Base-by-base conservation (phyloP, 306 rosid genomes). In the Abrus pulchellus region DNA sequence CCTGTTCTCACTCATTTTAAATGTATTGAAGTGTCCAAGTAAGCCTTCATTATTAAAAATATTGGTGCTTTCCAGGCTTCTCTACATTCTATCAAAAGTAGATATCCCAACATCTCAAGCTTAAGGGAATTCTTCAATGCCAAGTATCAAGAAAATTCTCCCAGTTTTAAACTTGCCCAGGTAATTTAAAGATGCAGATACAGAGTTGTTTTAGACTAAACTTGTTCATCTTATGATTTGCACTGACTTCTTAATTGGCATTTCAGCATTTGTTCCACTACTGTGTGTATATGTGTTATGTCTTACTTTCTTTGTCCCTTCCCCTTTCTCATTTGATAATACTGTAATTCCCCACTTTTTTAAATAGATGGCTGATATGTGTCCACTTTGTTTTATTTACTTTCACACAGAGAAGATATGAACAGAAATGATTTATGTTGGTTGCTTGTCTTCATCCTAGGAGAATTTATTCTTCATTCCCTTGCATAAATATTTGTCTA, bases 81-180 rank as follows among this genome's bases (percentile, higher is more conserved):
- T 56, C 90, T 96, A 57, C 99, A 96, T 85, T 93, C 99, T 38
- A 93, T 96, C 89, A 96, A 90, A 90, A 90, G 98, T 86, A 89
- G 99, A 90, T 84, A 88, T 90, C 94, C 97, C 52, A 74, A 82
- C 89, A 86, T 93, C 74, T 82, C 83, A 20, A 93, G 97, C 80
- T 88, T 96, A 86, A 97, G 97, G 7, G 97, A 93, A 82, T 96
- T 96, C 88, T 95, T 93, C 85, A 79, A 83, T 85, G 94, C 97
- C 71, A 96, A 96, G 90, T 92, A 93, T 86, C 75, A 89, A 87
- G 97, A 93, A 88, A 88, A 89, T 80, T 96, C 99, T 70, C 92
- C 98, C 7, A 92, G 94, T 88, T 96, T 96, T 89, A 96, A 93
- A 91, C 98, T 92, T 86, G 99, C 98, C 38, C 99, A 96, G 99